Conservation (phyloP, 768 basidiomycete species). For the Trametes meyenii region DNA sequence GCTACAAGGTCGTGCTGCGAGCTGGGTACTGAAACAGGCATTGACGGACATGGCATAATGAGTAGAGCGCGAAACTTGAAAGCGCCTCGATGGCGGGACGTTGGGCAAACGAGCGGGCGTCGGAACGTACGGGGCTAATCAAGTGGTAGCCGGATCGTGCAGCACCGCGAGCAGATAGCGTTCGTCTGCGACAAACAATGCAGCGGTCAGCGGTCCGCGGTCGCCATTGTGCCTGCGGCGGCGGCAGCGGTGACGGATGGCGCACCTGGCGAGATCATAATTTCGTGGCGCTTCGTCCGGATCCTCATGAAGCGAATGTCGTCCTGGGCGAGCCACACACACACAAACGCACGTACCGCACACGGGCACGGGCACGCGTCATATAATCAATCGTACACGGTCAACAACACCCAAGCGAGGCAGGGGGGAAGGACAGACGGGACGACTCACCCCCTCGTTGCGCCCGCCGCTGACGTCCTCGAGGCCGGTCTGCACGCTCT, state of each 20-base stretch:
- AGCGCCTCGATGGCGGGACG: not conserved
- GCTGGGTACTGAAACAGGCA: conserved; percentile 15
- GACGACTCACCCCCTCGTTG: conserved; percentile 58
- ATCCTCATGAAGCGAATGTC: conserved; percentile 88
- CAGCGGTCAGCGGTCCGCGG: not conserved
- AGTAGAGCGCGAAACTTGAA: not conserved
- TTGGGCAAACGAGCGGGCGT: not conserved
- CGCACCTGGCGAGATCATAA: conserved; percentile 93
- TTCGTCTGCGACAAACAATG: conserved; percentile 53
- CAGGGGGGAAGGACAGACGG: conserved; percentile 1
- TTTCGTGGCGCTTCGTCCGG: conserved; percentile 87
- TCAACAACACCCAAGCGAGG: no score
- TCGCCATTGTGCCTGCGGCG: conserved; percentile 6
- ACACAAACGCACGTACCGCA: not conserved
- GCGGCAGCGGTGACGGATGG: conserved; percentile 16
- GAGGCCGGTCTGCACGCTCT: conserved; percentile 74
- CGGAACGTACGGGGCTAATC: conserved; percentile 16
- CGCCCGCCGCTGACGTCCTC: conserved; percentile 74
- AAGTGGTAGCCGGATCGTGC: conserved; percentile 65
- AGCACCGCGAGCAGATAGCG: conserved; percentile 82
- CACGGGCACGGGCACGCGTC: no score
- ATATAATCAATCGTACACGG: no score
- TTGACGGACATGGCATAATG: not conserved
- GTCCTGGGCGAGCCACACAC: conserved; percentile 52
- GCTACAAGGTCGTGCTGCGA: conserved; percentile 14